Percentiles rank a stretch among this genome's conserved stretches.
phyloP scores from a whole-genome alignment of 1,284 basidiomycete genomes.

The Leccinum insolens region DNA sequence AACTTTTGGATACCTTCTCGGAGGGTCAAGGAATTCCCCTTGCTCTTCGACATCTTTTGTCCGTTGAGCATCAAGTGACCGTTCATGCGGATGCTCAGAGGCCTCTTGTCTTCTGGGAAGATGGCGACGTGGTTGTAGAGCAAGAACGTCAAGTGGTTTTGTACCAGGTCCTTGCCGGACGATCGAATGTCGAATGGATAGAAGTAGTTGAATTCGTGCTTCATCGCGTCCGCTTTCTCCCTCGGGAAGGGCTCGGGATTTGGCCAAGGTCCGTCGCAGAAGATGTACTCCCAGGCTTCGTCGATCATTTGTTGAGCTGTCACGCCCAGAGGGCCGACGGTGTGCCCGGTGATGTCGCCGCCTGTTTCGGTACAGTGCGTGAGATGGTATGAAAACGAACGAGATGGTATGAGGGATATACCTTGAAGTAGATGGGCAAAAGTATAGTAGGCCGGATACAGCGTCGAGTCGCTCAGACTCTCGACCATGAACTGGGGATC shows the following conservation, averaged over 20 bases:
- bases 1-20: conserved; percentile 83
- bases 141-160: conserved; percentile 95
- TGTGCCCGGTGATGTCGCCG: conserved; percentile 77
- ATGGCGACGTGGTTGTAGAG: conserved; percentile 95
- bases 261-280: conserved; percentile 81
- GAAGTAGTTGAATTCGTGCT: conserved; percentile 95
- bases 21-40: conserved; percentile 86
- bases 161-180: conserved; percentile 98
- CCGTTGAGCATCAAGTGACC: conserved; percentile 98
- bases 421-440: conserved; percentile 89
- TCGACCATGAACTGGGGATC: conserved; percentile 97
- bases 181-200: conserved; percentile 99
- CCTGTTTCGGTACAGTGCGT: conserved; percentile 39
- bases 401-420: conserved; percentile 33
- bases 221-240: conserved; percentile 84
- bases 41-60: conserved; percentile 99
- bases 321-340: conserved; percentile 84
- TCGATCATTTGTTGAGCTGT: conserved; percentile 94
- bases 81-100: conserved; percentile 90
- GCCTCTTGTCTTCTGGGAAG: conserved; percentile 95
- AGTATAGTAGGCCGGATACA: conserved; percentile 99
- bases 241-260: conserved; percentile 63
- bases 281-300: conserved; percentile 96
- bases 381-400: conserved; percentile 2
- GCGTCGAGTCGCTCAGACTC: conserved; percentile 95